Percentiles rank a stretch among this genome's conserved stretches.
These are phyloP conservation scores for Ziziphus jujuba DNA, from an alignment of 306 rosid genomes.

Conservation along the genomic window DNA sequence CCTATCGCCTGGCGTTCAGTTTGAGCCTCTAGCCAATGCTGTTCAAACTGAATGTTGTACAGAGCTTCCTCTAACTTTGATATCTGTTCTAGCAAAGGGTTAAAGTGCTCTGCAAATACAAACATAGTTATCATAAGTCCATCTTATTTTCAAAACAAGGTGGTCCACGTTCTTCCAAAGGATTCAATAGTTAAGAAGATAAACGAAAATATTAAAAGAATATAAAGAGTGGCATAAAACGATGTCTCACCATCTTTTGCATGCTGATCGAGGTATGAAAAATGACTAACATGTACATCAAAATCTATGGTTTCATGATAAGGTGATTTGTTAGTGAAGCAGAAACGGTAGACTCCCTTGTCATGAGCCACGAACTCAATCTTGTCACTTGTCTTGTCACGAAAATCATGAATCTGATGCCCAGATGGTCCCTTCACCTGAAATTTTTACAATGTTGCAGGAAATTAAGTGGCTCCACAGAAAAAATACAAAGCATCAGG, in stretches of 20 bases:
- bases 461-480: neutral
- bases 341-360: slow-evolving; percentile 61
- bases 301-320: slow-evolving; percentile 80
- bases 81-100: slow-evolving; percentile 56
- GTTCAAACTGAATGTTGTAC: slow-evolving; percentile 75
- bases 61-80: slow-evolving; percentile 72
- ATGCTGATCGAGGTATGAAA: slow-evolving; percentile 48
- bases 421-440: slow-evolving; percentile 65
- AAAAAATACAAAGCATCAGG: no score
- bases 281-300: slow-evolving; percentile 64
- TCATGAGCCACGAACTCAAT: slow-evolving; percentile 50
- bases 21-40: slow-evolving; percentile 88
- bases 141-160: neutral
- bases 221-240: neutral
- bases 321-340: slow-evolving; percentile 81
- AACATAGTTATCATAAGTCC: slow-evolving; percentile 20
- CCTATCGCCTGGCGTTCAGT: slow-evolving; percentile 71
- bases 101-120: slow-evolving; percentile 55
- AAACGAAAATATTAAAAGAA: neutral
- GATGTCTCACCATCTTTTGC: slow-evolving; percentile 55
- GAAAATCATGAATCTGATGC: slow-evolving; percentile 52
- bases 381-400: slow-evolving; percentile 61
- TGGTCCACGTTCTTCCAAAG: neutral
- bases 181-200: neutral
- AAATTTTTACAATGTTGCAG: slow-evolving; percentile 8